These are phyloP conservation scores for Pichia sp. DNA, from an alignment of 1,139 yeast genomes.

Conservation along the genomic window DNA sequence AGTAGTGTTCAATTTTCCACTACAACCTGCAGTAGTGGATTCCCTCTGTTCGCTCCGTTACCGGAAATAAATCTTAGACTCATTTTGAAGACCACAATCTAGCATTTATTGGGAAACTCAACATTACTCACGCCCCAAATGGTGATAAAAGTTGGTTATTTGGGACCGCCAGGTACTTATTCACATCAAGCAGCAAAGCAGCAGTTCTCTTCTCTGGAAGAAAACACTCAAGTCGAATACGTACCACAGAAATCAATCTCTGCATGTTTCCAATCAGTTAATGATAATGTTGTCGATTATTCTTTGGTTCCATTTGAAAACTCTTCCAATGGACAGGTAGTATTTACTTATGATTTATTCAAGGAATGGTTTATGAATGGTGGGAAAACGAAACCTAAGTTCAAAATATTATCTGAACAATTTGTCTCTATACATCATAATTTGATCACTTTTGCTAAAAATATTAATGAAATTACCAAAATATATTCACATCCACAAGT, in stretches of 20 bases:
- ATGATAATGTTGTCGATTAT: conserved; percentile 43
- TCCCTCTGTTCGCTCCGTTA: conserved; percentile 1
- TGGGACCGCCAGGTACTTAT: conserved; percentile 89
- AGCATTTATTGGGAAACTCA: not conserved
- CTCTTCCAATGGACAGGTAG: conserved; percentile 92
- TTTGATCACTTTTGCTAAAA: conserved; percentile 46
- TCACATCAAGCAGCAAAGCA: conserved; percentile 87
- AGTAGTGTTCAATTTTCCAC: too few relatives aligned
- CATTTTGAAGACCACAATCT: not conserved
- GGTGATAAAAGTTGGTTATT: conserved; percentile 46
- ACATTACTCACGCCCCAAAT: not conserved
- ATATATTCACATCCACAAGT: conserved; percentile 95
- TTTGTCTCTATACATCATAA: conserved; percentile 80
- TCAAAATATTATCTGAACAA: conserved; percentile 66
- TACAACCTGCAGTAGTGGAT: too few relatives aligned
- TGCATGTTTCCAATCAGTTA: conserved; percentile 55
- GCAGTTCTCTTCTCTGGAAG: conserved; percentile 44
- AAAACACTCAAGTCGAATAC: conserved; percentile 19
- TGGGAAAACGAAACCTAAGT: conserved; percentile 24
- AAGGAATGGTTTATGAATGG: conserved; percentile 49
- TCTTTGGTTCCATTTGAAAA: conserved; percentile 92
- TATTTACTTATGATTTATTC: conserved; percentile 72
- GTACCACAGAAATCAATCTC: conserved; percentile 45
- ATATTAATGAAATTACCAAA: conserved; percentile 39
- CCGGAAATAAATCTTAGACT: not conserved